Evolutionary conservation across 495 filamentous ascomycete genomes (phyloP).

Genomic region (Tuber calosporum): DNA sequence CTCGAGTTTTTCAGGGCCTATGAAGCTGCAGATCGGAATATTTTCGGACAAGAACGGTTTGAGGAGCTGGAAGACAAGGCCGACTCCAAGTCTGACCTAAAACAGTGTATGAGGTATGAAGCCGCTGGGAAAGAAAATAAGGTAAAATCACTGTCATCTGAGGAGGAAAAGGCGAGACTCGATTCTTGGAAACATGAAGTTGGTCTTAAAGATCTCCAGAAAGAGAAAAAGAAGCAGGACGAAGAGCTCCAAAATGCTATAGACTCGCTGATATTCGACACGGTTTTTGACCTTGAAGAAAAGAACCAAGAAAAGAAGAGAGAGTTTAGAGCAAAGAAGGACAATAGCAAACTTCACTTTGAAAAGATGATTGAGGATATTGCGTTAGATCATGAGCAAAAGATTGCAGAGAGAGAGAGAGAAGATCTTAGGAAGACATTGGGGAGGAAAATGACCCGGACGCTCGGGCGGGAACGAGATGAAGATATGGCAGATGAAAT

Average conservation of each 20-base stretch:
- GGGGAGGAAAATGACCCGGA: conserved; percentile 7
- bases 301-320: conserved; percentile 4
- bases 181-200: not conserved
- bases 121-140: not conserved
- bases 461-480: not conserved
- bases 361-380: conserved; percentile 25
- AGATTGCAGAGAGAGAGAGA: conserved; percentile 13
- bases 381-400: conserved; percentile 21
- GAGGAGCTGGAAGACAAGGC: conserved; percentile 21
- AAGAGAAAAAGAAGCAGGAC: conserved; percentile 5
- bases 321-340: not conserved
- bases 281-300: not conserved
- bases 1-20: conserved; percentile 22
- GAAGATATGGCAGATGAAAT: conserved; percentile 18
- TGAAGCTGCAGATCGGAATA: conserved; percentile 17
- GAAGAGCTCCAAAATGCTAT: not conserved
- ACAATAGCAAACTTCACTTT: not conserved
- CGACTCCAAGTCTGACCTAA: too few species aligned
- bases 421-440: conserved; percentile 9
- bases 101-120: not conserved
- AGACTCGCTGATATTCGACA: not conserved
- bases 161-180: not conserved
- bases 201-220: not conserved
- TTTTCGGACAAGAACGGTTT: conserved; percentile 25
- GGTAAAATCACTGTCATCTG: not conserved